These are phyloP conservation scores for Globisporangium iwayamae DNA, from an alignment of 352 stramenopile species.

Conservation along the genomic window DNA sequence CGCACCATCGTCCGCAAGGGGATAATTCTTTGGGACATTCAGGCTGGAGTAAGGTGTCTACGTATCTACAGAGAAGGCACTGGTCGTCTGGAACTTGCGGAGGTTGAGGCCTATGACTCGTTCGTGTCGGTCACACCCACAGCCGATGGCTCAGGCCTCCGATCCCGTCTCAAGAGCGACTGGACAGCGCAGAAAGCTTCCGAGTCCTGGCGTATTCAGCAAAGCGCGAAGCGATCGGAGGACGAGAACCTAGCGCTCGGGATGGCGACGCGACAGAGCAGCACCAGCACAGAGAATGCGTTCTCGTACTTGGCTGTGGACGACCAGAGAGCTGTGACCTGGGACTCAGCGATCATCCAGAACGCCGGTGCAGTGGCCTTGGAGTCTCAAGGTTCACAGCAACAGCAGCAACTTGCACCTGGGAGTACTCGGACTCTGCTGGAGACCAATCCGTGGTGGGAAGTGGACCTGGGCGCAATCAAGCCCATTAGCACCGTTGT, in stretches of 20 bases:
- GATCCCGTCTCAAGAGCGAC: conserved; percentile 41
- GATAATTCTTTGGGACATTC: conserved; percentile 44
- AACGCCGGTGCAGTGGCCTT: neutral
- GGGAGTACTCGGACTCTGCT: conserved; percentile 43
- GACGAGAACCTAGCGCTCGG: conserved; percentile 57
- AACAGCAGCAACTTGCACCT: conserved; percentile 18
- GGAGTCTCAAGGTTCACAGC: neutral
- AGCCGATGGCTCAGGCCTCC: conserved; percentile 37
- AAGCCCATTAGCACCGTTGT: conserved; percentile 44
- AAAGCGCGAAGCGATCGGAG: conserved; percentile 46
- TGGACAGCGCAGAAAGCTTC: conserved; percentile 34
- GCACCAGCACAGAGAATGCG: conserved; percentile 32
- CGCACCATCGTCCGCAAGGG: conserved; percentile 29
- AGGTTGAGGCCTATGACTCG: conserved; percentile 55
- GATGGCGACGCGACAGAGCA: conserved; percentile 65
- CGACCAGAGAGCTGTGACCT: conserved; percentile 26
- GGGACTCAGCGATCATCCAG: conserved; percentile 37
- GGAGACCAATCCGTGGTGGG: conserved; percentile 57
- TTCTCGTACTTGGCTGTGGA: conserved; percentile 51
- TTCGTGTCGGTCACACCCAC: conserved; percentile 44
- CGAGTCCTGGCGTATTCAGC: conserved; percentile 50
- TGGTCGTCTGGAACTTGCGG: conserved; percentile 29
- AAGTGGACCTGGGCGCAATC: conserved; percentile 54
- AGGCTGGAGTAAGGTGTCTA: conserved; percentile 38
- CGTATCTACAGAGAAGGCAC: conserved; percentile 49